A percentile compares a stretch with the other conserved stretches of the same genome.
phyloP scores from a whole-genome alignment of 164 flowering plant species.

The Saururus chinensis region DNA sequence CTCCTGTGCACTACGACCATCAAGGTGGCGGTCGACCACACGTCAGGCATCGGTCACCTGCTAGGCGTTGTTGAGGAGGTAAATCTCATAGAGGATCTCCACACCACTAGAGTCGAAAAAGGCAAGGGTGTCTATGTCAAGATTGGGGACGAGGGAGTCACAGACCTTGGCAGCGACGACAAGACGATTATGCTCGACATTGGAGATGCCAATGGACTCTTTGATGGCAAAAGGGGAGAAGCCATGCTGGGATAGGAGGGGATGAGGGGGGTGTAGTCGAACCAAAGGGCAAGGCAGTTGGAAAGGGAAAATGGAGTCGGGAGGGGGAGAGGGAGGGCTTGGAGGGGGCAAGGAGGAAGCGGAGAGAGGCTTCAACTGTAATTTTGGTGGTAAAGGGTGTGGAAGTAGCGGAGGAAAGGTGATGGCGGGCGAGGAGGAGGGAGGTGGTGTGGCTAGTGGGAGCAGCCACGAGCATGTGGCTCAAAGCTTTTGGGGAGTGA shows the following conservation, averaged over 20 bases:
- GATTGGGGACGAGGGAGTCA: conserved; percentile 41
- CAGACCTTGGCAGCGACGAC: conserved; percentile 75
- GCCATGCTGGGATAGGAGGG: conserved; percentile 51
- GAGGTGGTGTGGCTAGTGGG: conserved; percentile 4
- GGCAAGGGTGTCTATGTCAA: conserved; percentile 30
- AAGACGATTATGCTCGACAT: conserved; percentile 72
- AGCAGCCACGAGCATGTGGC: conserved; percentile 7
- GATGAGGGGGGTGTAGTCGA: conserved; percentile 74
- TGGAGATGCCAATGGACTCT: conserved; percentile 71
- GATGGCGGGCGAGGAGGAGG: conserved; percentile 15
- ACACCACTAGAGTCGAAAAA: conserved; percentile 60
- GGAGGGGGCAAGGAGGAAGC: conserved; percentile 66
- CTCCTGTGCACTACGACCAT: conserved; percentile 41
- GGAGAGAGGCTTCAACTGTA: too few relatives aligned
- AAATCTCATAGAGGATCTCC: conserved; percentile 60
- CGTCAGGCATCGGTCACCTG: conserved; percentile 40
- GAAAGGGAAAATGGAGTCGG: conserved; percentile 41
- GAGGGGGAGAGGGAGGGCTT: conserved; percentile 37
- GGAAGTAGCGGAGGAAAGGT: conserved; percentile 19
- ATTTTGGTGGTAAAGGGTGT: conserved; percentile 61
- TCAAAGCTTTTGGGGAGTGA: too few relatives aligned
- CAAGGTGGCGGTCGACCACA: conserved; percentile 25
- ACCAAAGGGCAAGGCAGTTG: conserved; percentile 80
- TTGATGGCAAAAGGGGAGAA: conserved; percentile 59
- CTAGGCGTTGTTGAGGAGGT: conserved; percentile 44